phyloP scores from a whole-genome alignment of 2,329 filamentous ascomycete species.

The Sarocladium strictum region DNA sequence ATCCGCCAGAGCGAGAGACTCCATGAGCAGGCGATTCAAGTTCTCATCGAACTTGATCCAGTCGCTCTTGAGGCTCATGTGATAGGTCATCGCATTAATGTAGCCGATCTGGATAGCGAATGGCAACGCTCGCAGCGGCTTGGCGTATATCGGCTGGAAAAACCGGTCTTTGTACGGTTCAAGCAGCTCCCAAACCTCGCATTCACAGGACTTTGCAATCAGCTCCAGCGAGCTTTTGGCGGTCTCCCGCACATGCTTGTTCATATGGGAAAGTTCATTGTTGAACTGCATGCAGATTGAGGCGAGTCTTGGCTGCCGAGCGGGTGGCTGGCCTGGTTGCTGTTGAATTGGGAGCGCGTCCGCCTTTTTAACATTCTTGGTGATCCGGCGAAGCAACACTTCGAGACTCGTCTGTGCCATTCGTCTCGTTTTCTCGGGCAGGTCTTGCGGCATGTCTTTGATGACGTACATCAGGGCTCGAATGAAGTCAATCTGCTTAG shows the following conservation, averaged over 20 bases:
- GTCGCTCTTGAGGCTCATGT: slow-evolving; percentile 80
- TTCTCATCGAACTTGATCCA: slow-evolving; percentile 91
- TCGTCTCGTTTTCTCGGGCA: slow-evolving; percentile 81
- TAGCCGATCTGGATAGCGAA: slow-evolving; percentile 96
- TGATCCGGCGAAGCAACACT: slow-evolving; percentile 71
- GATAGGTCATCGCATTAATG: slow-evolving; percentile 96
- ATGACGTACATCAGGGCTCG: slow-evolving; percentile 93
- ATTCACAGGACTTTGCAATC: slow-evolving; percentile 70
- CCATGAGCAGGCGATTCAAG: slow-evolving; percentile 82
- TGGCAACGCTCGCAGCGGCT: slow-evolving; percentile 85
- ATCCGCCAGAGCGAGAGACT: slow-evolving; percentile 89
- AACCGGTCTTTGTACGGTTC: slow-evolving; percentile 85
- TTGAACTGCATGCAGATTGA: slow-evolving; percentile 81
- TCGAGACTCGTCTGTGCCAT: slow-evolving; percentile 80
- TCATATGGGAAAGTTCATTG: slow-evolving; percentile 89
- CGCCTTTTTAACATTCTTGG: slow-evolving; percentile 72
- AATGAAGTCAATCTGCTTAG: slow-evolving; percentile 81
- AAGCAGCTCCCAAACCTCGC: slow-evolving; percentile 81
- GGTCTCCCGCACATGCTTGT: slow-evolving; percentile 85
- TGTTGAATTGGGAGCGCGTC: slow-evolving; percentile 44
- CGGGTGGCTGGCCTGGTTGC: slow-evolving; percentile 36
- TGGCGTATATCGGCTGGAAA: slow-evolving; percentile 88
- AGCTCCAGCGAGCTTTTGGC: slow-evolving; percentile 75
- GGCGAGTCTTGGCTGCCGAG: slow-evolving; percentile 56
- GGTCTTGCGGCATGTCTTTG: slow-evolving; percentile 93